These are phyloP conservation scores for Lindgomyces ingoldianus DNA, from an alignment of 495 filamentous ascomycete genomes.

Conservation along the genomic window DNA sequence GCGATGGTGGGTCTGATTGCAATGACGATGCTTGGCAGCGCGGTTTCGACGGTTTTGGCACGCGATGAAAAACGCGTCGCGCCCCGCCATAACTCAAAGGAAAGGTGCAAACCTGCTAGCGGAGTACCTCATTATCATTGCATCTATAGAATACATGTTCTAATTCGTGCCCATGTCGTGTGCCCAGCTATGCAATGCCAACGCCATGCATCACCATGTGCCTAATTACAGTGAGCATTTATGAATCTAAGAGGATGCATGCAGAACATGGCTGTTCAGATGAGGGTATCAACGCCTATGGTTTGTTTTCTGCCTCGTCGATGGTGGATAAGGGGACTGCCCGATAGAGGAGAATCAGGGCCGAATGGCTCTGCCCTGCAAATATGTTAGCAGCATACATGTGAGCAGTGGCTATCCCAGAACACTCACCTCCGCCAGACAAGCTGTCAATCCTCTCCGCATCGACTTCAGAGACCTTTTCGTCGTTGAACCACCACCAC, in stretches of 20 bases:
- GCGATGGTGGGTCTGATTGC: slow-evolving; percentile 7
- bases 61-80: neutral
- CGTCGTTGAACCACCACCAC: slow-evolving; percentile 99
- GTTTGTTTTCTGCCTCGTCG: slow-evolving; percentile 49
- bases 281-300: slow-evolving; percentile 6
- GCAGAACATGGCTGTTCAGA: neutral
- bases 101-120: neutral
- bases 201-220: slow-evolving; percentile 16
- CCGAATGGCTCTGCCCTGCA: slow-evolving; percentile 85
- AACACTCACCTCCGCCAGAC: slow-evolving; percentile 75
- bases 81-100: neutral
- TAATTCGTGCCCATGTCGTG: slow-evolving; percentile 14
- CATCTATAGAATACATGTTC: slow-evolving; percentile 14
- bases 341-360: slow-evolving; percentile 87
- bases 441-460: slow-evolving; percentile 87
- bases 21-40: slow-evolving; percentile 10
- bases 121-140: neutral
- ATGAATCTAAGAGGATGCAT: slow-evolving; percentile 5
- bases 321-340: slow-evolving; percentile 68
- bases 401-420: neutral
- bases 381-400: slow-evolving; percentile 16
- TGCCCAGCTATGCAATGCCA: slow-evolving; percentile 29
- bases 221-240: slow-evolving; percentile 1
- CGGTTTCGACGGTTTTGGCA: neutral
- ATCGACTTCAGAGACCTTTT: slow-evolving; percentile 92